Evolutionary conservation across 2,329 filamentous ascomycete species (phyloP).

Genomic region (Waltergamsia citrina): DNA sequence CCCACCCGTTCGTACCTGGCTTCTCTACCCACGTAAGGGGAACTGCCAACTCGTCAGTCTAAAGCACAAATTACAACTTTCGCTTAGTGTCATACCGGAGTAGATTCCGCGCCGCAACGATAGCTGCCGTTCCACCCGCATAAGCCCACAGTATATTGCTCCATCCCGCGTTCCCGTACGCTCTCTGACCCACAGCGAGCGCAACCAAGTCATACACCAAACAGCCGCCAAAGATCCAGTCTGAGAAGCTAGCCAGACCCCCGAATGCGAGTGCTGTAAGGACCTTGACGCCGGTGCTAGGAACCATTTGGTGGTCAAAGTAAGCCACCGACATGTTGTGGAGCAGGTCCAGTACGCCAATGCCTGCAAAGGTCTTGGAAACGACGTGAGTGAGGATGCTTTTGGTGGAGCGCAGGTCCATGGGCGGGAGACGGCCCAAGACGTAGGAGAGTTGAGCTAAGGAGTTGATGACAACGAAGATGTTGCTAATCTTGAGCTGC

Average conservation of each 20-base stretch:
- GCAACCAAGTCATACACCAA: neutral
- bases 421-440: neutral
- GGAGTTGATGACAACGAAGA: neutral
- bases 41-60: too few species aligned
- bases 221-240: neutral
- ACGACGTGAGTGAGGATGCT: neutral
- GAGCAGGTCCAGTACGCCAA: neutral
- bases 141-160: neutral
- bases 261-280: neutral
- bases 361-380: neutral
- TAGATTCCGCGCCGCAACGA: neutral
- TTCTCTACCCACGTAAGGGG: too few species aligned
- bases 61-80: too few species aligned
- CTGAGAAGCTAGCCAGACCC: neutral
- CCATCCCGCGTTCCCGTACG: neutral
- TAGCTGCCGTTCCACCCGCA: neutral
- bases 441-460: neutral
- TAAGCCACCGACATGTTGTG: neutral
- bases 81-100: neutral
- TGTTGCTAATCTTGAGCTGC: neutral
- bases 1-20: too few species aligned
- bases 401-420: neutral
- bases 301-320: neutral
- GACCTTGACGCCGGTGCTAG: neutral
- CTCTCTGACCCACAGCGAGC: neutral